Evolutionary conservation across 148 eudicot species (phyloP).

Genomic region (Rhododendron mucronatum): DNA sequence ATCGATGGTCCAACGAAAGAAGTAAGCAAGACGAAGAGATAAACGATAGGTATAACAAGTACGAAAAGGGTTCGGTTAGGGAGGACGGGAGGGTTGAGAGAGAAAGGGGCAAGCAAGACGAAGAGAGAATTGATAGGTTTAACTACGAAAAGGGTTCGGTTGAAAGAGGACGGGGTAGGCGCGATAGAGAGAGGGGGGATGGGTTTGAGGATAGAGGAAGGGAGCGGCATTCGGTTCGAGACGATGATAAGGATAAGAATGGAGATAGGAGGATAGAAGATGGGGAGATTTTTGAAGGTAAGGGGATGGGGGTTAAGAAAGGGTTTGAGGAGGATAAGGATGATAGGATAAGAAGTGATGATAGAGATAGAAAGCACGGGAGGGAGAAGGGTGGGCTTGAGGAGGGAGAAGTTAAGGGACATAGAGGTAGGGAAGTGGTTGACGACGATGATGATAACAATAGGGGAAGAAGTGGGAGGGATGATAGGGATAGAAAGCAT

Average conservation of each 20-base stretch:
- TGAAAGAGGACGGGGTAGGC: slow-evolving; percentile 11
- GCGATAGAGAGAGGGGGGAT: slow-evolving; percentile 11
- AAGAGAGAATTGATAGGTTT: background rate
- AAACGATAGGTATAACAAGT: background rate
- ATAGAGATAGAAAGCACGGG: slow-evolving; percentile 1
- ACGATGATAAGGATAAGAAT: background rate
- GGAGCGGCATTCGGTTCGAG: background rate
- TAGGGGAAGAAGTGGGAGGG: background rate
- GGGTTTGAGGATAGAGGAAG: background rate
- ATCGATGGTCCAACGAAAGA: background rate
- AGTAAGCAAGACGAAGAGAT: background rate
- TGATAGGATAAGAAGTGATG: slow-evolving; percentile 1
- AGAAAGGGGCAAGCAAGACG: background rate
- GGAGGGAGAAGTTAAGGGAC: background rate
- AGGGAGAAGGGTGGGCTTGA: background rate
- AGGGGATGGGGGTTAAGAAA: background rate
- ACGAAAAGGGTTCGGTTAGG: background rate
- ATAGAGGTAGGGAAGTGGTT: slow-evolving; percentile 7
- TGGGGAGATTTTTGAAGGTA: slow-evolving; percentile 5
- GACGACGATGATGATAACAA: slow-evolving; percentile 5
- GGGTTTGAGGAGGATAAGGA: background rate
- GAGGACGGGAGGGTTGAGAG: background rate
- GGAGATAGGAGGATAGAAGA: background rate
- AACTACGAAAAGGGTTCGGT: background rate
- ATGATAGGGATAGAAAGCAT: background rate